Base-by-base conservation (phyloP, 192 early-diverging fungal genomes). In the Mortierella antarctica region DNA sequence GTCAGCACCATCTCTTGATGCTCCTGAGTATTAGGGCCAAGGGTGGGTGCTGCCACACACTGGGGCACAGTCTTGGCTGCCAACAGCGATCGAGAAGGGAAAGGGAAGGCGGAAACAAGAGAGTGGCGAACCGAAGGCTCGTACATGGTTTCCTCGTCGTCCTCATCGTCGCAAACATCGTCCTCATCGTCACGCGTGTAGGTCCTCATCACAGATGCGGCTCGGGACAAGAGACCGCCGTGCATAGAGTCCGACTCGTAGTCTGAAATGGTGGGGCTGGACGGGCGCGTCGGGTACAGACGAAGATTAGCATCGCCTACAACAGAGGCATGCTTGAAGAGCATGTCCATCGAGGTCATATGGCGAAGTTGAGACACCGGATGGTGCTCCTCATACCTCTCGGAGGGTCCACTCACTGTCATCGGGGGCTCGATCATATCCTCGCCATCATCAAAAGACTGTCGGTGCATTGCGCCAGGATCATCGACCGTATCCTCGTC, bases 261-360 rank as follows among this genome's bases (percentile, higher is more conserved):
- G 48, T 78, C 74, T 15, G 74, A 78, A 31, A 78, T 65, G 9
- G 67, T 69, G 7, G 74, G 74, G 23, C 74, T 78, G 9, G 74
- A 78, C 1, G 74, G 74, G n/a, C 74, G 62, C 1, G 74, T 71
- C 7, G 76, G 76, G 18, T 79, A 79, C 13, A 71, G 59, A 44
- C 76, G 68, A 48, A 79, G 21, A 56, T 79, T 71, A 58, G 68
- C 69, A 57, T 79, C 76, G 6, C 69, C 69, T 2, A 79, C 68
- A 5, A 63, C 64, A 4, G 68, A 65, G 44, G 76, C 76, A 21
- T 79, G 68, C 65, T 79, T 79, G 52, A 79, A 79, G 39, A 79
- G 54, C n/a, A 71, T 21, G 15, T 79, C 76, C 69, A 79, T 79
- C 11, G 76, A 79, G 5, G 69, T 79, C 76, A 79, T 79, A 18